Base-by-base conservation (phyloP, 1,284 basidiomycete genomes). In the Apiotrichum sp. region DNA sequence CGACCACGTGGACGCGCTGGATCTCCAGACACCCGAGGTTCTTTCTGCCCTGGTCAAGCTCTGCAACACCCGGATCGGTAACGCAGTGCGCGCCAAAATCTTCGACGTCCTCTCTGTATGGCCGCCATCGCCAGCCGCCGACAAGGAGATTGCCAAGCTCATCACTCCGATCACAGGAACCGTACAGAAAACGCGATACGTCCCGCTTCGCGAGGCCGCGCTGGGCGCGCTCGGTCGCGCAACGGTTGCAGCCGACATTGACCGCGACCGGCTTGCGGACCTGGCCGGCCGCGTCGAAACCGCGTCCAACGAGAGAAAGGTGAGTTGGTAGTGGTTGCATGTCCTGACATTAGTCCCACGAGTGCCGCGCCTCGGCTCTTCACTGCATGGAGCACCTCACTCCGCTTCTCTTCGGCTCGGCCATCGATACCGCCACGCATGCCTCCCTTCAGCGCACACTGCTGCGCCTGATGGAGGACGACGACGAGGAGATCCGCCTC, bases 121-220 rank as follows among this genome's bases (percentile, higher is more conserved):
- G 56, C 50, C 56, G 3, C 22, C 46, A 1, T 46, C n/a, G 3
- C 41, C 47, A 1, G 32, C 29, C 31, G 43, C 45, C 16, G 32
- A 38, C 14, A 40, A 22, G 13, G 43, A 46, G 6, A 46, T 49
- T 10, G 41, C 34, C 4, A 16, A n/a, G 32, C 45, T 62, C 6
- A 42, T 40, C 4, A 38, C 43, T n/a, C 33, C 33, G 38, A 44
- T 59, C 22, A 39, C 34, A 33, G 35, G 16, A 10, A 33, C 45
- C 0, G 44, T 55, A 11, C 22, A 46, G 29, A 44, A 16, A 9
- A 56, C 59, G 0, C 61, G 47, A 16, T 68, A 64, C 54, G 62
- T 72, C 11, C 71, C 71, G 1, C 57, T 75, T 5, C 60, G 56
- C 40, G 72, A 75, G 52, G 73, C 72, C 10, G 67, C 64, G 4